Conservation (phyloP, 192 early-diverging fungal genomes). For the Umbelopsis vinacea region DNA sequence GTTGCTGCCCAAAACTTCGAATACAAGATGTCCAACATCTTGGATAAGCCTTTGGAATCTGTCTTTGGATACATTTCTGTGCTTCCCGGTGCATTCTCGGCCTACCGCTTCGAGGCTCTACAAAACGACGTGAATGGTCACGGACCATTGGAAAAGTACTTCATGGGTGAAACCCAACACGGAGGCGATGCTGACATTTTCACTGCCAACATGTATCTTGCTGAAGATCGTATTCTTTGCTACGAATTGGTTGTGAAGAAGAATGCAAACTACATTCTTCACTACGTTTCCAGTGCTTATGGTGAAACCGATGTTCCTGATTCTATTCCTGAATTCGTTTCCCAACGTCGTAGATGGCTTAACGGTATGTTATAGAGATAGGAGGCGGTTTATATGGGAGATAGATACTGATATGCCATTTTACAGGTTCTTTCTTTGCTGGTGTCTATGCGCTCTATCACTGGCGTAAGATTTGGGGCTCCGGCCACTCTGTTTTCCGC, state of each 20-base stretch:
- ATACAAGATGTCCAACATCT: conserved; percentile 78
- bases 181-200: conserved; percentile 65
- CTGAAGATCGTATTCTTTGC: conserved; percentile 78
- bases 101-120: conserved; percentile 75
- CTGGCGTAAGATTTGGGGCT: conserved; percentile 64
- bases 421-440: conserved; percentile 70
- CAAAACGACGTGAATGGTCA: conserved; percentile 57
- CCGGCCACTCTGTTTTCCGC: conserved; percentile 69
- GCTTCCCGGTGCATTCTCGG: conserved; percentile 82
- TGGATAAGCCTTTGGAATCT: conserved; percentile 80
- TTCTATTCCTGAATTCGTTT: conserved; percentile 72
- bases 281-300: conserved; percentile 72
- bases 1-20: conserved; percentile 87
- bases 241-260: conserved; percentile 79
- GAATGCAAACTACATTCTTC: conserved; percentile 66
- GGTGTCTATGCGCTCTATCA: conserved; percentile 70
- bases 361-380: conserved; percentile 52
- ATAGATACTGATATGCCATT: not conserved
- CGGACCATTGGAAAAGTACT: conserved; percentile 75
- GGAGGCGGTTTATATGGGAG: not conserved
- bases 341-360: conserved; percentile 82
- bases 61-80: conserved; percentile 87
- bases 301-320: conserved; percentile 85
- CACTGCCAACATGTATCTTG: conserved; percentile 70
- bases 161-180: conserved; percentile 75